Evolutionary conservation across 2,329 filamentous ascomycete genomes (phyloP), one percentile per base, ranked within the genome.

Genomic region (Huntiella savannae): DNA sequence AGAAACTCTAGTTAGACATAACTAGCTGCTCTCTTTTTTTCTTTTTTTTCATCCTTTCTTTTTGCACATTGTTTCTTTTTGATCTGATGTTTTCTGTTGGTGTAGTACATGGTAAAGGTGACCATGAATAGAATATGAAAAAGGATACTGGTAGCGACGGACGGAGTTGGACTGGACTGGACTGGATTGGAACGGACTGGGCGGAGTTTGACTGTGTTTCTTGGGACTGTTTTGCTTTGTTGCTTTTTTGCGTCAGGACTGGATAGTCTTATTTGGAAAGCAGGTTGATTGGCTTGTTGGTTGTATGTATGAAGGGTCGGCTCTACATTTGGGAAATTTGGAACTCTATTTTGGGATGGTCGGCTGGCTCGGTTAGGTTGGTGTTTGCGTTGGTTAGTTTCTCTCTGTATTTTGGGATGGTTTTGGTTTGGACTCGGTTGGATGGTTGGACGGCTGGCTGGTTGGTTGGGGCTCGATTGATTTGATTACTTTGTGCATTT

Each of bases 41-140:
- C 56, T 53, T 33, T 48, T 40, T 47, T 45, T 42, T 43, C 49
- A 35, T 47, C 17, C 34, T 46, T 43, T 43, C 41, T 52, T 36
- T 46, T 33, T 47, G 19, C 38, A 48, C 49, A 32, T 46, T 36
- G 48, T 47, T 47, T 46, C 50, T 38, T 53, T 46, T 44, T 42
- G 45, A 49, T 12, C 19, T 41, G 19, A 7, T 28, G 22, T 28
- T 28, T 28, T 28, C 7, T 28, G 7, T 28, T 28, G 22, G 22
- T 28, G 4, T 28, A 28, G 22, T 28, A 28, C 7, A 10, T 28
- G 22, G 22, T 10, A 28, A 28, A 28, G 22, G 8, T 28, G 22
- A 7, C 8, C 22, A 28, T 10, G 7, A 3, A 10, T 28, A 28
- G 22, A 28, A 28, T 28, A 28, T 28, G 22, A 28, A 28, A 28